Conservation (phyloP, 139 green algal genomes). For the Picochlorum sp. region DNA sequence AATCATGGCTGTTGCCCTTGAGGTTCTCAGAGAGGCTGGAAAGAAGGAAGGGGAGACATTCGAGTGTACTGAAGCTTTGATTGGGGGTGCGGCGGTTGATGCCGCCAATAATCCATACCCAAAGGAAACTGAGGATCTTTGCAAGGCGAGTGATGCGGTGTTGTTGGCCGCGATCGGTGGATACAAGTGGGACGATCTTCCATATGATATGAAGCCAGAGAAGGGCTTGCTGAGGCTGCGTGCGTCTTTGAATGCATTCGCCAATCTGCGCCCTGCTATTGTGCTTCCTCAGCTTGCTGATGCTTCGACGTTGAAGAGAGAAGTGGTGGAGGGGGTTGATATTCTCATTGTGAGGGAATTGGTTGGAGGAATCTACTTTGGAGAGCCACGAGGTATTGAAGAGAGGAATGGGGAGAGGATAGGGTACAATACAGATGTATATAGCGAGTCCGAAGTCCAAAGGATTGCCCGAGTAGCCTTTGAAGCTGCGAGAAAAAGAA, state of each 20-base stretch:
- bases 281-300: constrained; percentile 85
- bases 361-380: constrained; percentile 98
- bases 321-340: constrained; percentile 93
- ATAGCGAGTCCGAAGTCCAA: constrained; percentile 86
- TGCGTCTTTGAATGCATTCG: constrained; percentile 84
- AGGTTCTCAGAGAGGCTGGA: constrained; percentile 65
- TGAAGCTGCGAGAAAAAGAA: constrained; percentile 77
- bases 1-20: constrained; percentile 79
- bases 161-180: constrained; percentile 88
- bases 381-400: constrained; percentile 59
- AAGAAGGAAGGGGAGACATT: constrained; percentile 63
- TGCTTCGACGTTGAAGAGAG: constrained; percentile 85
- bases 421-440: constrained; percentile 96
- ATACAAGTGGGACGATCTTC: constrained; percentile 98
- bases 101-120: constrained; percentile 78
- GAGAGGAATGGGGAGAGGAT: constrained; percentile 66
- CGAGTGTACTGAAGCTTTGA: constrained; percentile 68
- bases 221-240: constrained; percentile 84
- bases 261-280: constrained; percentile 93
- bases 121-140: constrained; percentile 70
- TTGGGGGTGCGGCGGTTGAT: constrained; percentile 94
- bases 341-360: constrained; percentile 99
- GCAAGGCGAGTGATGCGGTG: constrained; percentile 81
- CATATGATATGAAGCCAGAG: constrained; percentile 75
- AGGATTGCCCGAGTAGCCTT: constrained; percentile 93